These are phyloP conservation scores for Sclerotinia spermophila DNA, from an alignment of 2,329 filamentous ascomycete species.

Conservation along the genomic window DNA sequence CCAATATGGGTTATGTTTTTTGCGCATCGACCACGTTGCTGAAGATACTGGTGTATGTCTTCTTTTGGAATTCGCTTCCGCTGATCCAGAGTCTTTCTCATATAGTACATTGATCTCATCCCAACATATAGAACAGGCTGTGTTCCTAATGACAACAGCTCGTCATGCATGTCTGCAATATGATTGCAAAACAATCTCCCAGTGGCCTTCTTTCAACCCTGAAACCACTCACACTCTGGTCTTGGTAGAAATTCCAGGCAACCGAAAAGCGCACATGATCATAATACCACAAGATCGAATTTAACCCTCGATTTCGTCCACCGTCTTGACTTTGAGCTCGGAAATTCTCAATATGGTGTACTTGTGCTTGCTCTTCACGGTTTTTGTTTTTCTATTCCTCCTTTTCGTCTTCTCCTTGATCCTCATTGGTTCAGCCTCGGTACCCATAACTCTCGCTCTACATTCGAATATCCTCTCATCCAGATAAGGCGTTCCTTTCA, in stretches of 20 bases:
- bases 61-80: neutral
- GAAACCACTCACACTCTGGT: neutral
- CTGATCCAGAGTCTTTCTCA: neutral
- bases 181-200: neutral
- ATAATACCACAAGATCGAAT: neutral
- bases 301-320: slow-evolving; percentile 41
- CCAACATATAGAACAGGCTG: neutral
- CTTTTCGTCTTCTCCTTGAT: slow-evolving; percentile 78
- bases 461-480: slow-evolving; percentile 83
- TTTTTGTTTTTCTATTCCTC: slow-evolving; percentile 69
- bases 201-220: neutral
- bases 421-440: slow-evolving; percentile 75
- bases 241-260: neutral
- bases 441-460: slow-evolving; percentile 77
- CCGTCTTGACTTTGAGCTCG: slow-evolving; percentile 57
- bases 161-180: neutral
- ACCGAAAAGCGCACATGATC: neutral
- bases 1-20: neutral
- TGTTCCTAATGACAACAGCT: neutral
- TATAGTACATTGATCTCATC: slow-evolving; percentile 15
- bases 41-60: neutral
- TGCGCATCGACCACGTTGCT: neutral
- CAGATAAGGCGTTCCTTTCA: slow-evolving; percentile 77
- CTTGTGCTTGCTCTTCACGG: slow-evolving; percentile 82
- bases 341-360: slow-evolving; percentile 84